Conservation (phyloP, 371 early-diverging fungal species). For the Dinochytrium kinnereticum region DNA sequence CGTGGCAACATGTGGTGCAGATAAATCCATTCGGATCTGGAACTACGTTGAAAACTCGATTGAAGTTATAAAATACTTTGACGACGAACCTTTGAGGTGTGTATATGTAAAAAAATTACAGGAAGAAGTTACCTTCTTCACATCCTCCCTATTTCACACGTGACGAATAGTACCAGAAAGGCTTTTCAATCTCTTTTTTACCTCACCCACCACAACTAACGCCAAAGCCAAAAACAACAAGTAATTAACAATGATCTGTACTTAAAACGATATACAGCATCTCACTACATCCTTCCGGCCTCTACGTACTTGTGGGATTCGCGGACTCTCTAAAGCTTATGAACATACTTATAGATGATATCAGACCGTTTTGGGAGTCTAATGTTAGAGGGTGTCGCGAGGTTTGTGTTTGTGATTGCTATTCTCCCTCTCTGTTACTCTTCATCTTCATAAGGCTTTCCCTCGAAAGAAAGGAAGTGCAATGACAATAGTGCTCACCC, state of each 20-base stretch:
- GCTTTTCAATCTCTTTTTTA: not conserved
- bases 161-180: too few species aligned
- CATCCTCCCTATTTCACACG: too few species aligned
- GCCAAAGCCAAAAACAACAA: too few species aligned
- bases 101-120: too few species aligned
- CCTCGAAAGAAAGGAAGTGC: too few species aligned
- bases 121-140: too few species aligned
- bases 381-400: slow-evolving; percentile 58
- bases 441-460: too few species aligned
- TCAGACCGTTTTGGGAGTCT: slow-evolving; percentile 57
- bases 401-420: slow-evolving; percentile 43
- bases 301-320: slow-evolving; percentile 63
- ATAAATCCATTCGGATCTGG: slow-evolving; percentile 62
- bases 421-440: not conserved
- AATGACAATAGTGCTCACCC: too few species aligned
- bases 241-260: too few species aligned
- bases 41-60: slow-evolving; percentile 57
- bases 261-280: too few species aligned
- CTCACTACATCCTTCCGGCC: slow-evolving; percentile 60
- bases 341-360: slow-evolving; percentile 62
- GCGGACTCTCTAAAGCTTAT: slow-evolving; percentile 56
- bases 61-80: slow-evolving; percentile 57
- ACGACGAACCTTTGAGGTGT: slow-evolving; percentile 57
- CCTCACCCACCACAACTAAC: not conserved
- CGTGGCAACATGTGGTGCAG: slow-evolving; percentile 57